Percentiles rank a stretch among this genome's conserved stretches.
These are phyloP conservation scores for Rickenella mellea DNA, from an alignment of 768 basidiomycete genomes.

Conservation along the genomic window DNA sequence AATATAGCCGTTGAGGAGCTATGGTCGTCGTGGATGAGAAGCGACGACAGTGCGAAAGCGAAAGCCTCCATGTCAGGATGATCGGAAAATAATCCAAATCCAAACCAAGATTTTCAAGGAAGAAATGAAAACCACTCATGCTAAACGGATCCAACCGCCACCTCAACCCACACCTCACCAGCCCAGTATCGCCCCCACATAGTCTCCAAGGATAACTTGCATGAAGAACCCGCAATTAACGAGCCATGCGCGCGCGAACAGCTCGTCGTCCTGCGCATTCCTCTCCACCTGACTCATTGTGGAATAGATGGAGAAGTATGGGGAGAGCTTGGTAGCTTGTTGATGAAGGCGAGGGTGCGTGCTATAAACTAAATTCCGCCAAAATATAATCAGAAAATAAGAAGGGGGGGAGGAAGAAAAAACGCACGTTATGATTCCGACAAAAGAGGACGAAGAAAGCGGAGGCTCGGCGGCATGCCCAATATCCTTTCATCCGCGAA, in stretches of 20 bases:
- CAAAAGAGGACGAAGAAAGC: conserved; percentile 61
- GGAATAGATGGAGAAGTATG: no score
- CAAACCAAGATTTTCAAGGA: no score
- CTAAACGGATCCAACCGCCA: conserved; percentile 67
- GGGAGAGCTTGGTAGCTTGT: no score
- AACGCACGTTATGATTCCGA: conserved; percentile 65
- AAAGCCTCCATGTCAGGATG: no score
- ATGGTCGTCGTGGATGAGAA: no score
- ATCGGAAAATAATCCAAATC: no score
- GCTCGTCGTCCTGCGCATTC: conserved; percentile 58
- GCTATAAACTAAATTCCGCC: conserved; percentile 71
- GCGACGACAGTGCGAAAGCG: no score
- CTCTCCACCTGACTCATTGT: conserved; percentile 19
- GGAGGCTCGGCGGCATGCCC: conserved; percentile 65
- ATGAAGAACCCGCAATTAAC: conserved; percentile 69
- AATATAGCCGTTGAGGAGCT: no score
- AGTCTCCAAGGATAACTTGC: conserved; percentile 62
- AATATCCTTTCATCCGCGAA: conserved; percentile 60
- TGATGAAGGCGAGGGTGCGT: conserved; percentile 54
- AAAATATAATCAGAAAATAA: conserved; percentile 7
- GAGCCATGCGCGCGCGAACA: conserved; percentile 63
- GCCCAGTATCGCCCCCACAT: conserved; percentile 68
- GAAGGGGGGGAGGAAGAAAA: neutral
- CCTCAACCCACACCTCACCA: conserved; percentile 47
- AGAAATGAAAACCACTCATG: no score